phyloP scores from a whole-genome alignment of 169 alveolate genomes.

The Besnoitia besnoiti region DNA sequence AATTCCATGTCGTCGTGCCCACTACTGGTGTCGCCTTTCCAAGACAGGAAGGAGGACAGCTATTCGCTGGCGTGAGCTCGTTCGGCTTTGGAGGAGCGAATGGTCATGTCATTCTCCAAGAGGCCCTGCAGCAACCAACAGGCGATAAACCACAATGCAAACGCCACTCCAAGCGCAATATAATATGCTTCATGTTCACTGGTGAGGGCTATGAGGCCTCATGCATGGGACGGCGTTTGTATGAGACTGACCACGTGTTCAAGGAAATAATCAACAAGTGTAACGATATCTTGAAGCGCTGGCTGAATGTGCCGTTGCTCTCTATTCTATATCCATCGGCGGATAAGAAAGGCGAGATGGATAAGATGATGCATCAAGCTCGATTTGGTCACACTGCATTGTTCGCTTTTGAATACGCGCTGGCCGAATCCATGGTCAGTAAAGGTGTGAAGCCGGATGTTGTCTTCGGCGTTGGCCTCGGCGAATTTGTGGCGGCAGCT shows the following conservation, averaged over 20 bases:
- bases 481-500: conserved; percentile 79
- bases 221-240: conserved; percentile 75
- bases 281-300: conserved; percentile 71
- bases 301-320: conserved; percentile 74
- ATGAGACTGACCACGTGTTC: conserved; percentile 76
- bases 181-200: conserved; percentile 73
- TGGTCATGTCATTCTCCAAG: conserved; percentile 79
- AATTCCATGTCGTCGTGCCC: conserved; percentile 76
- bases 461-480: conserved; percentile 77
- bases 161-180: conserved; percentile 61
- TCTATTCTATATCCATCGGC: conserved; percentile 69
- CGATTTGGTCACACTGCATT: conserved; percentile 79
- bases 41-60: conserved; percentile 47
- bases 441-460: conserved; percentile 81
- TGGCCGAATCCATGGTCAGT: conserved; percentile 74
- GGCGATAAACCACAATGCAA: conserved; percentile 35
- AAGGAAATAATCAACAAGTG: conserved; percentile 76
- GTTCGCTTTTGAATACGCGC: conserved; percentile 80
- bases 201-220: conserved; percentile 74
- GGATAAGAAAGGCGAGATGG: conserved; percentile 40
- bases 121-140: conserved; percentile 57
- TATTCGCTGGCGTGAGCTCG: conserved; percentile 76
- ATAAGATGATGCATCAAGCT: conserved; percentile 65
- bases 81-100: conserved; percentile 84
- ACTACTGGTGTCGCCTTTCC: conserved; percentile 64